These are phyloP conservation scores for Lupinus albus DNA, from an alignment of 306 rosid species.

Conservation along the genomic window DNA sequence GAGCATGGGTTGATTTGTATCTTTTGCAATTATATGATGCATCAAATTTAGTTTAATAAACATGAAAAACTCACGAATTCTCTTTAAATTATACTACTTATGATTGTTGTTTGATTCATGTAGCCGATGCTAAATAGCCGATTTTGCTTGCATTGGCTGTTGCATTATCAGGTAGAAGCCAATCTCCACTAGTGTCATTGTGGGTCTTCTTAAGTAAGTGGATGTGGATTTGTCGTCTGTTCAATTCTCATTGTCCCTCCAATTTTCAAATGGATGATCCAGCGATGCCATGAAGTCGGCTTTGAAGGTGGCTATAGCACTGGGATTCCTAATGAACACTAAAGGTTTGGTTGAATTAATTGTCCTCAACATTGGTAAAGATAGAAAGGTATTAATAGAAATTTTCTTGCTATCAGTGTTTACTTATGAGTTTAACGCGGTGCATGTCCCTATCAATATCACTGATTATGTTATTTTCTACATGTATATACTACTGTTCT, in stretches of 20 bases:
- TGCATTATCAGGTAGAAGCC: slow-evolving; percentile 52
- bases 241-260: slow-evolving; percentile 41
- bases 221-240: slow-evolving; percentile 41
- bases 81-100: too few species aligned
- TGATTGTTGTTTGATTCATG: too few species aligned
- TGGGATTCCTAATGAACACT: slow-evolving; percentile 74
- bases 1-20: too few species aligned
- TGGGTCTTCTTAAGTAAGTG: slow-evolving; percentile 63
- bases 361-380: slow-evolving; percentile 78
- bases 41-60: too few species aligned
- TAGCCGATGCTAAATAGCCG: too few species aligned
- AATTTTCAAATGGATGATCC: slow-evolving; percentile 52
- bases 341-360: slow-evolving; percentile 77
- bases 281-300: slow-evolving; percentile 60
- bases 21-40: too few species aligned
- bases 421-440: too few species aligned
- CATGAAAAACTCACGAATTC: too few species aligned
- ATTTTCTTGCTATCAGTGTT: too few species aligned
- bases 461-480: too few species aligned
- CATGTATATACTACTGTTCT: too few species aligned
- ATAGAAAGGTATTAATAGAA: slow-evolving; percentile 48
- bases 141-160: slow-evolving; percentile 72
- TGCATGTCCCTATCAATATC: too few species aligned
- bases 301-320: slow-evolving; percentile 53
- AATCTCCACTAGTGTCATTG: slow-evolving; percentile 51